These are phyloP conservation scores for Sisymbrium irio DNA, from an alignment of 345 rosid species.

Conservation along the genomic window DNA sequence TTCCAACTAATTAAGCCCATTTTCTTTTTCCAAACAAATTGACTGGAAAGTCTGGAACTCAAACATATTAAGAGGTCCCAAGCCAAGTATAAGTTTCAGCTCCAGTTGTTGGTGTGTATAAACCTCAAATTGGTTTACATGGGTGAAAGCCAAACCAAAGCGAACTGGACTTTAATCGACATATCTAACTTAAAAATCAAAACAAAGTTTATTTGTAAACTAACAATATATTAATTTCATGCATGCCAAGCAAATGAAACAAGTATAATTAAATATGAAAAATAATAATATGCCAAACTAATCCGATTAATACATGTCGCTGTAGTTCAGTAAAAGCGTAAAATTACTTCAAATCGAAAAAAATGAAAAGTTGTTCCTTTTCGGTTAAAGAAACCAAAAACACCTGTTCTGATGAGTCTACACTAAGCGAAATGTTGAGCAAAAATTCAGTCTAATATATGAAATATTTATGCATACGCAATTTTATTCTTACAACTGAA, in stretches of 20 bases:
- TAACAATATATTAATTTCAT: background rate
- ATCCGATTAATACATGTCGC: too few relatives aligned
- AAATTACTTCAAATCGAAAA: too few relatives aligned
- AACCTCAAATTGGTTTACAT: background rate
- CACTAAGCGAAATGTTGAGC: background rate
- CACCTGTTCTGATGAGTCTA: too few relatives aligned
- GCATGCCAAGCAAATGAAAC: background rate
- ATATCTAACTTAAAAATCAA: background rate
- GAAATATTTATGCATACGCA: background rate
- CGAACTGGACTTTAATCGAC: background rate
- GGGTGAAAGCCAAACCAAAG: slow-evolving; percentile 8
- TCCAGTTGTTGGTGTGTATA: background rate
- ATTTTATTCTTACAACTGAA: background rate
- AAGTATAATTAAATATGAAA: background rate
- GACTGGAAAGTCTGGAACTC: background rate
- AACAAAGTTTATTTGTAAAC: background rate
- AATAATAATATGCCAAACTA: too few relatives aligned
- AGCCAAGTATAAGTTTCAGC: background rate
- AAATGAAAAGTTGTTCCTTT: too few relatives aligned
- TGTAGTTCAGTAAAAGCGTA: too few relatives aligned
- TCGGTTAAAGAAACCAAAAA: too few relatives aligned
- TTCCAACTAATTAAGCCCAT: background rate
- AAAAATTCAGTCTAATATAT: background rate
- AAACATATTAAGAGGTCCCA: background rate
- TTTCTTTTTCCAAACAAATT: background rate